Base-by-base conservation (phyloP, 345 rosid genomes). In the Sapria himalayana region DNA sequence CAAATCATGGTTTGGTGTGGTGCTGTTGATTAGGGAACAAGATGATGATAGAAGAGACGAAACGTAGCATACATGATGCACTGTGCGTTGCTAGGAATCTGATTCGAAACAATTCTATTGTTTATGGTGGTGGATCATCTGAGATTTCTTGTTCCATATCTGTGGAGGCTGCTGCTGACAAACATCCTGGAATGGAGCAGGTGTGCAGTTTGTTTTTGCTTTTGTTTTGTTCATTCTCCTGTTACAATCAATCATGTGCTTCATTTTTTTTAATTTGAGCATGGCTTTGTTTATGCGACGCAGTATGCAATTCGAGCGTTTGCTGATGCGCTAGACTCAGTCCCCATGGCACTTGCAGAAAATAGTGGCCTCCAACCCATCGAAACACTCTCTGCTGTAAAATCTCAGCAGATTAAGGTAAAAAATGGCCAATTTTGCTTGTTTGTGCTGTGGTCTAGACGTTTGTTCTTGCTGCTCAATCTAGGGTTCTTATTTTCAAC, bases 11-110 rank as follows among this genome's bases (percentile, higher is more conserved):
- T 33, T 7, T 54, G 39, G 22, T 50, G 39, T 43, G 29, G 49
- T 10, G 37, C 57, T 39, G 46, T 67, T 40, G 15, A 41, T 54
- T 55, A 91, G 93, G 93, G 49, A 84, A 91, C 73, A 84, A 84
- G 58, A 84, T 91, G 93, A 77, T 91, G 65, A 73, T 91, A 34
- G 95, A 91, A 52, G 99, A 91, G 71, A 84, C 99, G 6, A 91
- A 91, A 64, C 86, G 93, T 22, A 84, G 95, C 52, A 61, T 91
- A 43, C 99, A 84, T 41, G 95, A 91, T 66, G 92, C 99, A 18
- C 49, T 91, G 13, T 91, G 95, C 34, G 93, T 84, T 34, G 93
- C 92, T 14, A 73, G 95, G 59, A 91, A 91, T 70, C 81, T 91
- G 49, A 91, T 91, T 38, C 81, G 78, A 59, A 80, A 66, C 72